Conservation (phyloP, 2,329 filamentous ascomycete species). For the Xylaria sp. region DNA sequence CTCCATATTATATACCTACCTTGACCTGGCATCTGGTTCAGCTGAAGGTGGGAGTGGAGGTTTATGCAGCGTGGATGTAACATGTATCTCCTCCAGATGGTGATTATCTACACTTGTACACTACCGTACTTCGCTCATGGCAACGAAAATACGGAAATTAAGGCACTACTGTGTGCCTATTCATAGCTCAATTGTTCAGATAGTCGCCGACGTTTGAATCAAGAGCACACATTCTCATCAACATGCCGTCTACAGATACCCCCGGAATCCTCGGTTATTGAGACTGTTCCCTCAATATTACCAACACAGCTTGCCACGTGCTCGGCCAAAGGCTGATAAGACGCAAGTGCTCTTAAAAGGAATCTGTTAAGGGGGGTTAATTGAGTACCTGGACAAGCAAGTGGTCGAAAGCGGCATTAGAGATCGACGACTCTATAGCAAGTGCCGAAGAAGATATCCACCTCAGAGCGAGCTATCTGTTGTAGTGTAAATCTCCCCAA, state of each 20-base stretch:
- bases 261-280: neutral
- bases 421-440: constrained; percentile 22
- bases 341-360: constrained; percentile 20
- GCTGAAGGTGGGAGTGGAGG: constrained; percentile 30
- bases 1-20: constrained; percentile 8
- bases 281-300: neutral
- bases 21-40: constrained; percentile 20
- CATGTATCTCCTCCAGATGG: neutral
- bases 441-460: constrained; percentile 27
- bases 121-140: neutral
- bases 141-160: constrained; percentile 6
- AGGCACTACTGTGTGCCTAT: too few species aligned
- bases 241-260: neutral
- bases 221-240: neutral
- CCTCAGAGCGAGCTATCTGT: constrained; percentile 3
- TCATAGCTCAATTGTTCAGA: neutral
- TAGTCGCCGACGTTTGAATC: neutral
- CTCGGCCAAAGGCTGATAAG: neutral
- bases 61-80: constrained; percentile 25
- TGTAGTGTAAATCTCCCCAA: neutral
- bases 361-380: neutral
- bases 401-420: constrained; percentile 17
- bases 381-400: constrained; percentile 13
- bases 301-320: constrained; percentile 24
- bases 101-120: neutral